Conservation (phyloP, 495 filamentous ascomycete genomes). For the Neurospora intermedia region DNA sequence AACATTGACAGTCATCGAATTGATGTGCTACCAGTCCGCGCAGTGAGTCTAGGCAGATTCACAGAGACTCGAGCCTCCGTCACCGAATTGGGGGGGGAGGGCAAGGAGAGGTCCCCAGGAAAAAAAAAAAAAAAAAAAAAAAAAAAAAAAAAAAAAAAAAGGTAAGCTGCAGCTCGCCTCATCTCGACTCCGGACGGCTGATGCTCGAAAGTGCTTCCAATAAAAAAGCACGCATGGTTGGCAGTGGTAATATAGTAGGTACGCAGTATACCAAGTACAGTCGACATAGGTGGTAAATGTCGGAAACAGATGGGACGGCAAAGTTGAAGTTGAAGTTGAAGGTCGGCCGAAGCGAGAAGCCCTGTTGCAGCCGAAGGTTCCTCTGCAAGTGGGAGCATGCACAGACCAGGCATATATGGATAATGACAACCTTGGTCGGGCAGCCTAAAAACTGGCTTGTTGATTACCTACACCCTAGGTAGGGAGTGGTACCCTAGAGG, state of each 20-base stretch:
- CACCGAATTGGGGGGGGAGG: no score
- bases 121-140: no score
- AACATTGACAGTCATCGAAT: not conserved
- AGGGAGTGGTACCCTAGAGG: no score
- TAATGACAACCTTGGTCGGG: not conserved
- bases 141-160: no score
- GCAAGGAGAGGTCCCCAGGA: no score
- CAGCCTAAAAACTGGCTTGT: not conserved
- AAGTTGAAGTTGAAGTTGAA: not conserved
- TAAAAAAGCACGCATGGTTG: not conserved
- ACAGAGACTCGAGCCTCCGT: no score
- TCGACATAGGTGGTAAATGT: not conserved
- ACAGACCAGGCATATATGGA: not conserved
- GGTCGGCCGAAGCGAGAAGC: not conserved
- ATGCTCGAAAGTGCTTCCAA: no score
- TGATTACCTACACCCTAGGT: not conserved
- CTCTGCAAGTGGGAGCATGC: not conserved
- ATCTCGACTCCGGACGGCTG: no score
- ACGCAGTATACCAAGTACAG: not conserved
- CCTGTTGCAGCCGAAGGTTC: not conserved
- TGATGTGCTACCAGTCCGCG: not conserved
- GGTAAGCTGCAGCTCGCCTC: no score
- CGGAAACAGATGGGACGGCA: not conserved
- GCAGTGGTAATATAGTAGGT: not conserved
- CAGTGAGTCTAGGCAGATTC: no score